phyloP scores from a whole-genome alignment of 768 basidiomycete species.

The Mycena maculata region DNA sequence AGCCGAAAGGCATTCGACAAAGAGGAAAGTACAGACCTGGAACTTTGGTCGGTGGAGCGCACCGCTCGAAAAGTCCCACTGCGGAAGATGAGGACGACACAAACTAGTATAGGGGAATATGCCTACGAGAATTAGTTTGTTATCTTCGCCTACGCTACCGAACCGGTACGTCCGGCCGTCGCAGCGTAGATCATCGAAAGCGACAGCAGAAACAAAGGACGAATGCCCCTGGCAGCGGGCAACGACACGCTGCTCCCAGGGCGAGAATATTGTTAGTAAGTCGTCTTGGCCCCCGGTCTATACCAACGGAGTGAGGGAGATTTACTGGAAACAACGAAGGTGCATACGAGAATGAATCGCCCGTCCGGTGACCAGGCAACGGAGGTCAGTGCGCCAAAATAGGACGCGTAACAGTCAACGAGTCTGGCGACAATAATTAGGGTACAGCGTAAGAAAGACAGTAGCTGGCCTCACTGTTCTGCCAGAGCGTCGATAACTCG shows the following conservation, averaged over 20 bases:
- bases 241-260: conserved; percentile 93
- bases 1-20: neutral
- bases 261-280: conserved; percentile 92
- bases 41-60: conserved; percentile 90
- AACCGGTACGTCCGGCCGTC: conserved; percentile 94
- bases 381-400: conserved; percentile 92
- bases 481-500: conserved; percentile 89
- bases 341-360: conserved; percentile 83
- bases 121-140: conserved; percentile 90
- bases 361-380: conserved; percentile 97
- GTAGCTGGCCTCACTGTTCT: conserved; percentile 71
- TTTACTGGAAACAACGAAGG: neutral
- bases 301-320: conserved; percentile 16
- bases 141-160: conserved; percentile 96
- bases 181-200: conserved; percentile 90
- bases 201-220: conserved; percentile 89
- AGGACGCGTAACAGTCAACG: conserved; percentile 94
- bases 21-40: conserved; percentile 45
- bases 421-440: conserved; percentile 66
- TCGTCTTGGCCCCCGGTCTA: conserved; percentile 98
- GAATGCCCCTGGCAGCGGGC: conserved; percentile 98
- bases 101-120: conserved; percentile 34
- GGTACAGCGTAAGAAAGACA: conserved; percentile 7
- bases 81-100: conserved; percentile 25
- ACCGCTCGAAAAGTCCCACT: conserved; percentile 97